A percentile compares a stretch with the other conserved stretches of the same genome.
Evolutionary conservation across 495 filamentous ascomycete genomes (phyloP).

Genomic region (Paragyromitra xinjiangensis): DNA sequence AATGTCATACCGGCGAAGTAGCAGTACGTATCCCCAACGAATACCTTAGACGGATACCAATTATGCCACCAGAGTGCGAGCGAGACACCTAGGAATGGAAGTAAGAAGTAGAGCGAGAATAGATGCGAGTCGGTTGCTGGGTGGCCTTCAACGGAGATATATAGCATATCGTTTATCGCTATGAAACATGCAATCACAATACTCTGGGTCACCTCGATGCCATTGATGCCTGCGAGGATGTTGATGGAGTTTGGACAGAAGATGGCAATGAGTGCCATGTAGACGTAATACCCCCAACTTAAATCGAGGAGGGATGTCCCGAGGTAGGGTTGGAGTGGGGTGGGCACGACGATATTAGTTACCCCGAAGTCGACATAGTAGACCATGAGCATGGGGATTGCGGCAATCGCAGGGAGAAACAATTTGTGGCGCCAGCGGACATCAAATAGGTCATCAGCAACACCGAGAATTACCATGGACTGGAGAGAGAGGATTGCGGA

Average conservation of each 20-base stretch:
- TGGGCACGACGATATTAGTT: conserved; percentile 89
- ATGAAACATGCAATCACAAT: conserved; percentile 87
- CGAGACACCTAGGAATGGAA: conserved; percentile 93
- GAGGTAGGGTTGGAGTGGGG: conserved; percentile 81
- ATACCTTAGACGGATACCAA: conserved; percentile 94
- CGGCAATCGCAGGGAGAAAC: conserved; percentile 92
- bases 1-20: conserved; percentile 99
- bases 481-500: conserved; percentile 93
- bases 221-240: conserved; percentile 96
- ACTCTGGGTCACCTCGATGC: conserved; percentile 94
- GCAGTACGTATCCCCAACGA: conserved; percentile 98
- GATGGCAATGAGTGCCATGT: conserved; percentile 94
- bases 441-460: conserved; percentile 96
- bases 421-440: conserved; percentile 99
- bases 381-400: conserved; percentile 92
- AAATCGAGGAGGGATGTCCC: conserved; percentile 83
- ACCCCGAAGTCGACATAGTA: conserved; percentile 99
- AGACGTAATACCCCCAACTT: conserved; percentile 89
- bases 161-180: conserved; percentile 81
- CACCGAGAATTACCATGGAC: conserved; percentile 85
- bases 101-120: conserved; percentile 91
- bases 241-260: conserved; percentile 99
- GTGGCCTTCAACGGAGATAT: conserved; percentile 83
- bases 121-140: conserved; percentile 95
- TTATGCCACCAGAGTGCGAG: conserved; percentile 88